Evolutionary conservation across 2,329 filamentous ascomycete species (phyloP).

Genomic region (Pseudogymnoascus sp.): DNA sequence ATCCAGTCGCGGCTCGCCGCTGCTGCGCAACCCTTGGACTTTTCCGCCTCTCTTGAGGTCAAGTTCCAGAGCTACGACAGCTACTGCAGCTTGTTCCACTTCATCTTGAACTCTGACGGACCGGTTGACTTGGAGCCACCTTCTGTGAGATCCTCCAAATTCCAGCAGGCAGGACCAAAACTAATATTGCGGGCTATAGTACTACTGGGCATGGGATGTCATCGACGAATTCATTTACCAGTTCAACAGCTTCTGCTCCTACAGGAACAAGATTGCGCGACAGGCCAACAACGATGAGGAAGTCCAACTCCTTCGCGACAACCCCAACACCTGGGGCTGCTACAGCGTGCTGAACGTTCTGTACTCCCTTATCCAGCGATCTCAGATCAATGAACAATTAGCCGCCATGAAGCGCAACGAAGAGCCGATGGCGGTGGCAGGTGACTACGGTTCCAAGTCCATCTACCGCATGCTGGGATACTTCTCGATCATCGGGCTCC

Average conservation of each 20-base stretch:
- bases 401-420: conserved; percentile 90
- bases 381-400: conserved; percentile 96
- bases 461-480: conserved; percentile 98
- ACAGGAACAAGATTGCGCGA: conserved; percentile 83
- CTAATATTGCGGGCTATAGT: conserved; percentile 42
- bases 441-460: conserved; percentile 89
- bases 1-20: conserved; percentile 86
- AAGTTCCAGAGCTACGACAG: conserved; percentile 99
- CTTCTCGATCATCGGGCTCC: conserved; percentile 96
- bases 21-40: conserved; percentile 90
- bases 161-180: background rate
- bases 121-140: conserved; percentile 94
- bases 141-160: conserved; percentile 57
- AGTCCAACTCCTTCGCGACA: conserved; percentile 81
- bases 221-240: conserved; percentile 99
- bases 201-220: conserved; percentile 99
- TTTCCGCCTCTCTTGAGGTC: conserved; percentile 87
- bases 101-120: conserved; percentile 98
- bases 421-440: conserved; percentile 77
- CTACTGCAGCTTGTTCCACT: conserved; percentile 99
- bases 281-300: conserved; percentile 83
- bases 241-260: conserved; percentile 98
- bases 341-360: conserved; percentile 99
- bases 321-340: conserved; percentile 98
- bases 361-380: conserved; percentile 97